phyloP scores from a whole-genome alignment of 2,329 filamentous ascomycete genomes.

The Colletotrichum salicis region DNA sequence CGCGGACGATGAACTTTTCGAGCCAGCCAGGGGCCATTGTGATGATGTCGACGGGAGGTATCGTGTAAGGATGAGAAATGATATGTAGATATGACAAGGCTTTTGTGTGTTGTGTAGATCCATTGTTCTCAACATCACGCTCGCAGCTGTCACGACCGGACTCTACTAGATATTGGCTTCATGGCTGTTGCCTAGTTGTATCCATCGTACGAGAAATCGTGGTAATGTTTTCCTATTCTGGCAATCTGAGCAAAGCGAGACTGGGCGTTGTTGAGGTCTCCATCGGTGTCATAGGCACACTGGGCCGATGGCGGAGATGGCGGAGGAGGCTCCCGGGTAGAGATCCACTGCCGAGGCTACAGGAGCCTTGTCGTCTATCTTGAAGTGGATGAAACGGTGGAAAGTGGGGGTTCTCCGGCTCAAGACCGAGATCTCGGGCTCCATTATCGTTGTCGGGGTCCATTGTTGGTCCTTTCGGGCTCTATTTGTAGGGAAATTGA shows the following conservation, averaged over 20 bases:
- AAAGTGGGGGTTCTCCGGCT: background rate
- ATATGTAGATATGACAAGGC: background rate
- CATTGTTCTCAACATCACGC: background rate
- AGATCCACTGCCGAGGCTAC: background rate
- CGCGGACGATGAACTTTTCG: constrained; percentile 17
- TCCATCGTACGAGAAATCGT: background rate
- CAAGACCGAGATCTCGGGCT: background rate
- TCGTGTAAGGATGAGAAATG: background rate
- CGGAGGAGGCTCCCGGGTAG: background rate
- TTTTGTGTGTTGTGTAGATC: background rate
- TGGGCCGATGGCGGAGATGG: background rate
- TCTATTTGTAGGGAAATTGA: background rate
- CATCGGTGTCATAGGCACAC: background rate
- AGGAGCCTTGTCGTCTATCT: background rate
- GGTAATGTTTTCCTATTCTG: background rate
- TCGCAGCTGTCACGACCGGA: too few relatives aligned
- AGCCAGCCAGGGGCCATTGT: constrained; percentile 26
- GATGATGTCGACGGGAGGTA: background rate
- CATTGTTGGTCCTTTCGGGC: background rate
- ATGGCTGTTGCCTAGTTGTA: background rate
- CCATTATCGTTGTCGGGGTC: background rate
- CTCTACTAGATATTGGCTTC: background rate
- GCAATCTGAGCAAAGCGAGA: background rate
- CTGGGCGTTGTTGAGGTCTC: background rate
- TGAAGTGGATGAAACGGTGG: background rate